These are phyloP conservation scores for Chaetomium globosum DNA, from an alignment of 2,329 filamentous ascomycete genomes.

Conservation along the genomic window DNA sequence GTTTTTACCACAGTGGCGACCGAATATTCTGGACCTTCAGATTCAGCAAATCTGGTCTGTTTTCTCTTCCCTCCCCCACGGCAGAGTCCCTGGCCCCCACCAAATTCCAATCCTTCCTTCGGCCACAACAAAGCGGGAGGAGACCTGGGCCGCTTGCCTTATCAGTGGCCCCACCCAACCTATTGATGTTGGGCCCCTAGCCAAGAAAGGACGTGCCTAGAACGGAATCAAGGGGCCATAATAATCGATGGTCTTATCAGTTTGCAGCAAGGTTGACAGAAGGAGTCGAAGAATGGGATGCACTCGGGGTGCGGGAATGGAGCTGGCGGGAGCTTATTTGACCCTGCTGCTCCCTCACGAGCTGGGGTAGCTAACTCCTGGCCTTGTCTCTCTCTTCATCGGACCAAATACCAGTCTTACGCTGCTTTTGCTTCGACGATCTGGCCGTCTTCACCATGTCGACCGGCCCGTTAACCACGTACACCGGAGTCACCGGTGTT, in stretches of 20 bases:
- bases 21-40: background rate
- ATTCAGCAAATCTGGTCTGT: background rate
- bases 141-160: conserved; percentile 1
- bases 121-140: background rate
- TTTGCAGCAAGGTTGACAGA: conserved; percentile 13
- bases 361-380: background rate
- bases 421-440: background rate
- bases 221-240: conserved; percentile 29
- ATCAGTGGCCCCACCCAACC: conserved; percentile 24
- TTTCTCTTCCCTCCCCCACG: background rate
- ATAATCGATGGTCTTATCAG: conserved; percentile 30
- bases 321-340: conserved; percentile 16
- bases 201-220: conserved; percentile 25
- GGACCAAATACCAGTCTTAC: background rate
- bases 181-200: conserved; percentile 23
- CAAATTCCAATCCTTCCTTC: background rate
- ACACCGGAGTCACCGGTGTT: conserved; percentile 54
- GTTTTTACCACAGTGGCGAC: too few relatives aligned
- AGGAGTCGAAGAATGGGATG: background rate
- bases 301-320: background rate
- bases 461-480: conserved; percentile 43
- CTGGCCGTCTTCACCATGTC: conserved; percentile 39
- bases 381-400: background rate
- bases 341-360: conserved; percentile 13
- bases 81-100: background rate